These are phyloP conservation scores for Fusarium beomiforme DNA, from an alignment of 2,329 filamentous ascomycete species.

Conservation along the genomic window DNA sequence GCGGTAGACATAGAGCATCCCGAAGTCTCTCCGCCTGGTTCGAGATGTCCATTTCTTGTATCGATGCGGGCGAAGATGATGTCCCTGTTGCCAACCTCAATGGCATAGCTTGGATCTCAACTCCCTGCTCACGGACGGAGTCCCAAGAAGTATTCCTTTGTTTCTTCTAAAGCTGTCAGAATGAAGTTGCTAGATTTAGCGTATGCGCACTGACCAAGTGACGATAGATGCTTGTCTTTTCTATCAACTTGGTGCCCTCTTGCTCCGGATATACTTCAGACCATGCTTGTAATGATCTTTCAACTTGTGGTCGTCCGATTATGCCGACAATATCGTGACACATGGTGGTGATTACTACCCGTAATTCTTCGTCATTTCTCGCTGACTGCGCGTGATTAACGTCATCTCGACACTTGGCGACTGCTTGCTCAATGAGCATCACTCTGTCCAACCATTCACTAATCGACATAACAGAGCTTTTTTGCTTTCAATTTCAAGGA, in stretches of 20 bases:
- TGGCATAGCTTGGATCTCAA: background rate
- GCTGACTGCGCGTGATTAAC: background rate
- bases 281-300: background rate
- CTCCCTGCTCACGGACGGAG: background rate
- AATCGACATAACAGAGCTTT: background rate
- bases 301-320: background rate
- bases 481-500: no score
- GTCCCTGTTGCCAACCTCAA: background rate
- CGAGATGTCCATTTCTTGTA: background rate
- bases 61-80: background rate
- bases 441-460: background rate
- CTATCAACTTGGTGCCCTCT: background rate
- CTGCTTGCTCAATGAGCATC: background rate
- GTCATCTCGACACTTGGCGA: background rate
- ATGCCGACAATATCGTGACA: background rate
- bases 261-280: constrained; percentile 3
- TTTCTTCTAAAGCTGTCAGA: background rate
- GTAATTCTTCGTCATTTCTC: background rate
- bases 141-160: background rate
- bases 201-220: background rate
- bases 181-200: no score
- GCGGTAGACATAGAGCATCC: background rate
- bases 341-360: background rate
- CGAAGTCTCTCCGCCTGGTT: background rate
- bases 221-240: background rate